Evolutionary conservation across 2,329 filamentous ascomycete species (phyloP), one percentile per base, ranked within the genome.

Genomic region (Colletotrichum destructivum): DNA sequence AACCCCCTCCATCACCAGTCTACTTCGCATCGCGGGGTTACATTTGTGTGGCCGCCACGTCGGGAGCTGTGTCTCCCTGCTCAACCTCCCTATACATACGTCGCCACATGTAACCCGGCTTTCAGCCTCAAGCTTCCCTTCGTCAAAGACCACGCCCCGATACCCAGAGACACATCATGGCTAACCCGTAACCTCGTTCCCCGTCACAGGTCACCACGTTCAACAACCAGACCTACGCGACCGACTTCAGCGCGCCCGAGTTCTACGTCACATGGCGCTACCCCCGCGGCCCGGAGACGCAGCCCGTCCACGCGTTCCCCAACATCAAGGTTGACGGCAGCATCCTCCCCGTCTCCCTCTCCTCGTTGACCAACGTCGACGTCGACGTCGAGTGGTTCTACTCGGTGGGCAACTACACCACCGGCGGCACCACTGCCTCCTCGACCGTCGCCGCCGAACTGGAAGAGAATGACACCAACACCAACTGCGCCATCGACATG

Each of bases 401-500:
- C 75, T 82, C 81, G n/a, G 55, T 83, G 9, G 85, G 87, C 70
- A 84, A 88, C 74, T 69, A 73, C 15, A 79, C 81, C 0, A 78
- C 78, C 5, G 70, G 70, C 23, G 66, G 66, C 66, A 61, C 16
- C 3, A 40, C 70, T 4, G 66, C 70, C 9, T 75, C 79, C 1
- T 77, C 78, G 13, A 84, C 84, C 2, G 79, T 83, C 68, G 70
- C 78, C 3, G 46, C 77, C 0, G 76, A 77, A 0, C 78, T 88
- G 15, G 76, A 72, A 3, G 71, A 78, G 0, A 77, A 79, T n/a
- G 72, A 76, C 0, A 78, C 88, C 70, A 87, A 88, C 74, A 80
- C 86, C 77, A 90, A 90, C 81, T 87, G 90, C 44, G 88, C 87
- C 46, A 81, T 90, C 72, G 88, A 90, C 80, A 88, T 90, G 84